phyloP scores from a whole-genome alignment of 2,329 filamentous ascomycete species.

The Canariomyces notabilis region DNA sequence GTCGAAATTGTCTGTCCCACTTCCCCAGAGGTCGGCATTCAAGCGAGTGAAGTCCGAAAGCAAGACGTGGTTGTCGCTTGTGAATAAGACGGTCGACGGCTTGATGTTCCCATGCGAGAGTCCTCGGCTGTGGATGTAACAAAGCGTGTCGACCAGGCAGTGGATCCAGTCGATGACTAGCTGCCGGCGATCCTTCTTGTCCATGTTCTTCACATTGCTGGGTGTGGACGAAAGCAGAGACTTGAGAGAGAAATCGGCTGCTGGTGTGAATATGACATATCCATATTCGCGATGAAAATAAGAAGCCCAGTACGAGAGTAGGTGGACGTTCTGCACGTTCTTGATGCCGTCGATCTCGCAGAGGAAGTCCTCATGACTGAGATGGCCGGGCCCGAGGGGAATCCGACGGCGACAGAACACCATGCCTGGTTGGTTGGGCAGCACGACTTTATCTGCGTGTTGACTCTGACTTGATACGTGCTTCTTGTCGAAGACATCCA shows the following conservation, averaged over 20 bases:
- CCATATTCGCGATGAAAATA: constrained; percentile 61
- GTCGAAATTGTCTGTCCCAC: constrained; percentile 55
- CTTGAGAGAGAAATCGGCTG: constrained; percentile 61
- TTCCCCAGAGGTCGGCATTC: constrained; percentile 38
- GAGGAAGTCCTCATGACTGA: constrained; percentile 51
- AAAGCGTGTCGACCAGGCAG: constrained; percentile 64
- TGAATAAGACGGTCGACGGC: constrained; percentile 65
- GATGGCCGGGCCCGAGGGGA: constrained; percentile 42
- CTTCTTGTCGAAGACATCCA: constrained; percentile 60
- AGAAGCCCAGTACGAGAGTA: constrained; percentile 66
- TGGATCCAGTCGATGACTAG: constrained; percentile 69
- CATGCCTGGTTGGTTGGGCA: constrained; percentile 56
- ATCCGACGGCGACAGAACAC: constrained; percentile 56
- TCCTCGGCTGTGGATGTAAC: constrained; percentile 60
- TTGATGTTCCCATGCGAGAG: constrained; percentile 64
- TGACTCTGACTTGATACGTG: constrained; percentile 33
- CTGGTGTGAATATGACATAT: constrained; percentile 62
- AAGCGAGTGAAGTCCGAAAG: constrained; percentile 57
- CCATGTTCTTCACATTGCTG: constrained; percentile 54
- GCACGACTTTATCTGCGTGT: constrained; percentile 53
- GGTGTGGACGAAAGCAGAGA: constrained; percentile 62
- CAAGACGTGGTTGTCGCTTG: constrained; percentile 60
- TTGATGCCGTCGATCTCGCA: constrained; percentile 56
- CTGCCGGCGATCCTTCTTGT: constrained; percentile 54
- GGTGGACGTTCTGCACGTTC: constrained; percentile 59